Conservation (phyloP, 306 rosid genomes). For the Lotus japonicus region DNA sequence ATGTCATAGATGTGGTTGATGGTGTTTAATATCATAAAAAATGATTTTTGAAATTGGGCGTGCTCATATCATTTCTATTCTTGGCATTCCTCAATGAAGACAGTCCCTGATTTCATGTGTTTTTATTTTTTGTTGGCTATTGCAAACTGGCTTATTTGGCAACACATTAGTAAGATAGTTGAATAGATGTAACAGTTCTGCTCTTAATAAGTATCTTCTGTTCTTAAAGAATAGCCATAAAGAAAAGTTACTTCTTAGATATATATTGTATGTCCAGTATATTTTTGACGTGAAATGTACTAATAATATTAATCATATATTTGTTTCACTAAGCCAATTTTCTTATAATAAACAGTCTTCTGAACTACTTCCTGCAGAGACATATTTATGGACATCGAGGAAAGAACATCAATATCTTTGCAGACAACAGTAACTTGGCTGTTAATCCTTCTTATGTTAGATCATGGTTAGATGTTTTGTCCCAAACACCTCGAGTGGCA, state of each 20-base stretch:
- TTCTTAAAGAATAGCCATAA: not conserved
- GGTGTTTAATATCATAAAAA: not conserved
- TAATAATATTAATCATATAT: not conserved
- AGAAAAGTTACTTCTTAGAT: not conserved
- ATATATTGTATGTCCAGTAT: not conserved
- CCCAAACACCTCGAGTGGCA: conserved; percentile 90
- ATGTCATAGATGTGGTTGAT: no score
- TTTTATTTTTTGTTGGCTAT: not conserved
- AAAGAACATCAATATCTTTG: conserved; percentile 68
- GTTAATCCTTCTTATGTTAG: conserved; percentile 83
- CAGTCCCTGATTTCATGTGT: not conserved
- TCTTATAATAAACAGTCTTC: conserved; percentile 9
- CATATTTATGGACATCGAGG: conserved; percentile 87
- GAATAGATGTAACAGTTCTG: not conserved
- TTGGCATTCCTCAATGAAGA: not conserved
- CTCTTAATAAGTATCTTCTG: not conserved
- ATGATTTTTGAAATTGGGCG: not conserved
- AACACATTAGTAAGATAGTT: not conserved
- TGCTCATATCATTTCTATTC: not conserved
- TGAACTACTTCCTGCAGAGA: conserved; percentile 54
- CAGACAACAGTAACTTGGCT: conserved; percentile 77
- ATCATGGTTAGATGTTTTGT: conserved; percentile 84
- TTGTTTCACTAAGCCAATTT: not conserved
- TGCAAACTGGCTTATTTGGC: not conserved
- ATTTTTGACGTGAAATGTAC: not conserved